phyloP scores from a whole-genome alignment of 148 eudicot species.

The Rhododendron griersonianum region DNA sequence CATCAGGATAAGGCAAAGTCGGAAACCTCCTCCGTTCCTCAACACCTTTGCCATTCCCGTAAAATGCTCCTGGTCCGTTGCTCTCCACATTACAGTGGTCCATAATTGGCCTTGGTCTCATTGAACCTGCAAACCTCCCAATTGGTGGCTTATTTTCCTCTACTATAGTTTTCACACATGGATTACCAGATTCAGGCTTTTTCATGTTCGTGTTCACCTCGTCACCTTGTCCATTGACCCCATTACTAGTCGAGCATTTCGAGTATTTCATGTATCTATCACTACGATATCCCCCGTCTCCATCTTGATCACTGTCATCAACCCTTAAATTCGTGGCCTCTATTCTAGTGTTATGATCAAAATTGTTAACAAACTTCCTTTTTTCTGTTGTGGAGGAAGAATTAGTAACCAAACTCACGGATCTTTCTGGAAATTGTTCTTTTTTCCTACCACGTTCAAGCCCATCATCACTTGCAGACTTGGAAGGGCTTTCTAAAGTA shows the following conservation, averaged over 20 bases:
- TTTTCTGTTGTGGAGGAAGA: conserved; percentile 21
- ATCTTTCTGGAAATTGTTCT: conserved; percentile 19
- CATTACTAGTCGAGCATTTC: conserved; percentile 16
- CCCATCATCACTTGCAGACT: conserved; percentile 19
- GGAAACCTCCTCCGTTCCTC: conserved; percentile 22
- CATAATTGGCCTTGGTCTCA: conserved; percentile 27
- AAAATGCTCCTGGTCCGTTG: conserved; percentile 14
- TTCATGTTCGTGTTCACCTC: conserved; percentile 1
- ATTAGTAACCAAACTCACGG: conserved; percentile 4
- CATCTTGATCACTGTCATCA: conserved; percentile 23
- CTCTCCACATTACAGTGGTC: conserved; percentile 23
- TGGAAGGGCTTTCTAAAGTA: conserved; percentile 13
- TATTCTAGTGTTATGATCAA: conserved; percentile 14
- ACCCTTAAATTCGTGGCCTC: conserved; percentile 21
- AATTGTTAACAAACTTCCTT: conserved; percentile 14
- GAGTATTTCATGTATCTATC: conserved; percentile 23
- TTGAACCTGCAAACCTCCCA: conserved; percentile 24
- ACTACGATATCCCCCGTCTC: conserved; percentile 18
- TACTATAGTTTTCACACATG: conserved; percentile 15
- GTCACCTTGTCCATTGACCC: conserved; percentile 12
- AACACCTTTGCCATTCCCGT: conserved; percentile 9
- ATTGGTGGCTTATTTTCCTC: conserved; percentile 29
- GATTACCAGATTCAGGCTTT: conserved; percentile 4
- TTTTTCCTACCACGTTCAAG: conserved; percentile 12
- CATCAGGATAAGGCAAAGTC: conserved; percentile 31